These are phyloP conservation scores for Komagataella phaffii DNA, from an alignment of 805 yeast species.

Conservation along the genomic window DNA sequence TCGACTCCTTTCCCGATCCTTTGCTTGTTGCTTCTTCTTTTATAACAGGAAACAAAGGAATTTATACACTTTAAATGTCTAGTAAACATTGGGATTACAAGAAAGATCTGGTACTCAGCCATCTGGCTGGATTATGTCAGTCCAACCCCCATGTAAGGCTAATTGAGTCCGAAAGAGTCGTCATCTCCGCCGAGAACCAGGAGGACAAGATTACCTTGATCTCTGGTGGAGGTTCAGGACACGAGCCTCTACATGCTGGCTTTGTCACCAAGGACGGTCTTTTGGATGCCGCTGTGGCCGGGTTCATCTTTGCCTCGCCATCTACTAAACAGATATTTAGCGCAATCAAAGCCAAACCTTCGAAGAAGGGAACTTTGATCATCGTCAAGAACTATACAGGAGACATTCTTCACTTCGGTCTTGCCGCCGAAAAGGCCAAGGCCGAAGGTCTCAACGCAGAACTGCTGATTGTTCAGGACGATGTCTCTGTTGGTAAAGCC, in stretches of 20 bases:
- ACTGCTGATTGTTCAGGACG: constrained; percentile 75
- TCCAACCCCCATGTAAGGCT: constrained; percentile 41
- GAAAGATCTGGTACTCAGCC: constrained; percentile 30
- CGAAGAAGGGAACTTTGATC: constrained; percentile 54
- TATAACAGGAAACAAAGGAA: not conserved
- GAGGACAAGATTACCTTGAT: constrained; percentile 52
- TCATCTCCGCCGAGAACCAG: constrained; percentile 23
- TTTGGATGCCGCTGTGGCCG: constrained; percentile 70
- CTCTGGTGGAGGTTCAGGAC: constrained; percentile 95
- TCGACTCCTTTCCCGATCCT: not conserved
- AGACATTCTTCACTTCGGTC: constrained; percentile 83
- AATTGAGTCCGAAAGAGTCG: constrained; percentile 44
- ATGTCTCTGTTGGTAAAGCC: constrained; percentile 84
- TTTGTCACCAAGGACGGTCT: constrained; percentile 69
- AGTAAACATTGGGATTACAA: constrained; percentile 36
- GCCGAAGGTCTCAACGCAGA: constrained; percentile 63
- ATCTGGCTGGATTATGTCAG: constrained; percentile 37
- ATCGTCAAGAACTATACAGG: constrained; percentile 92
- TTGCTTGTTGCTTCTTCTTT: not conserved
- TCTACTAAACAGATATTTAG: constrained; percentile 68
- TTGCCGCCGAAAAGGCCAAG: constrained; percentile 81
- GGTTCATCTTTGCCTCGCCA: constrained; percentile 74
- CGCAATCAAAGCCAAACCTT: constrained; percentile 45
- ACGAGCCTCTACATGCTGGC: constrained; percentile 90
- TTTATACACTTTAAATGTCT: constrained; percentile 3